Conservation (phyloP, 202 grass and related monocot genomes). For the Schoenoplectus triqueter region DNA sequence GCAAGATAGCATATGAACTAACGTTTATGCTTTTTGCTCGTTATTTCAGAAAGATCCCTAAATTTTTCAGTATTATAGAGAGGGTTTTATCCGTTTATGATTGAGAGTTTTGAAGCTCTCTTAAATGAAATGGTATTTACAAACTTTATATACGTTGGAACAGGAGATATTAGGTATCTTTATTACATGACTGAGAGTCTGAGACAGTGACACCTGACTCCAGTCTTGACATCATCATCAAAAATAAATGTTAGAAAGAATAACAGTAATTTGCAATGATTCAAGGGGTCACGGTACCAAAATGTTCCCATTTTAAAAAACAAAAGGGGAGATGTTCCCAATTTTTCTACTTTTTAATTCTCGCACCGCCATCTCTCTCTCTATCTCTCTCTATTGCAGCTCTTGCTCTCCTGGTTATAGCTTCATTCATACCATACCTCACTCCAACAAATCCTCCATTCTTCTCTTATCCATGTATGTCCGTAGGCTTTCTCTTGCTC, state of each 20-base stretch:
- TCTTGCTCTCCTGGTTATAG: not conserved
- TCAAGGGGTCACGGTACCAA: constrained; percentile 4
- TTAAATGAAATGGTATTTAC: not conserved
- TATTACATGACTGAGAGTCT: not conserved
- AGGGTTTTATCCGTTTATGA: not conserved
- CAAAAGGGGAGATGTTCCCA: not conserved
- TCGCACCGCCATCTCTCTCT: constrained; percentile 26
- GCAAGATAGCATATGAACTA: not conserved
- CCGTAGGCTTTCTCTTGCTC: not conserved
- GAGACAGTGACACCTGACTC: not conserved
- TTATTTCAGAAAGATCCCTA: not conserved
- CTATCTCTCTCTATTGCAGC: not conserved
- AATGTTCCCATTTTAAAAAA: not conserved
- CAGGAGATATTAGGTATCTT: not conserved
- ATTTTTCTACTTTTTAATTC: constrained; percentile 40
- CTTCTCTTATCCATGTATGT: not conserved
- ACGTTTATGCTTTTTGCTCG: not conserved
- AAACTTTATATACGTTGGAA: not conserved
- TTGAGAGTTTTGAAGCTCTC: no score
- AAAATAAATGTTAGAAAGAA: not conserved
- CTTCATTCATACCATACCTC: not conserved
- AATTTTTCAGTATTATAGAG: not conserved
- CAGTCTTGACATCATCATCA: not conserved
- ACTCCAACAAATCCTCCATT: not conserved
- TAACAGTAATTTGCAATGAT: not conserved